These are phyloP conservation scores for Pleurotus cornucopiae DNA, from an alignment of 768 basidiomycete genomes.

Conservation along the genomic window DNA sequence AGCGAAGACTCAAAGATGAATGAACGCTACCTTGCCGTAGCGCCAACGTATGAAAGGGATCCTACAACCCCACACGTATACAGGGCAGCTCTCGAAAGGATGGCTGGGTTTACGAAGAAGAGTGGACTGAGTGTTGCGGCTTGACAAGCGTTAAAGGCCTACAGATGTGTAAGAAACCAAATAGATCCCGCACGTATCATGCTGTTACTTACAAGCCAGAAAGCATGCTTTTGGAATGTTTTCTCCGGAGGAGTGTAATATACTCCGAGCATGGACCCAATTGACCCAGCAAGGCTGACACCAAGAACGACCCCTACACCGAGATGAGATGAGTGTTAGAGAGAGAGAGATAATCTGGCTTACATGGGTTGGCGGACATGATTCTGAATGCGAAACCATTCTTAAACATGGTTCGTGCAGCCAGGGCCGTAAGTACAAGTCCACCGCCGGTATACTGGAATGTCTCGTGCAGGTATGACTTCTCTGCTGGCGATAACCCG, in stretches of 20 bases:
- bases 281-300: slow-evolving; percentile 71
- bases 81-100: slow-evolving; percentile 81
- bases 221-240: slow-evolving; percentile 69
- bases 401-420: slow-evolving; percentile 75
- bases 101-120: slow-evolving; percentile 84
- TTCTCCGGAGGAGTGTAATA: slow-evolving; percentile 78
- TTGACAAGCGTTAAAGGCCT: slow-evolving; percentile 86
- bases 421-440: slow-evolving; percentile 68
- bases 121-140: slow-evolving; percentile 82
- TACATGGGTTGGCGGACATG: slow-evolving; percentile 83
- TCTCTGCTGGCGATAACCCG: slow-evolving; percentile 56
- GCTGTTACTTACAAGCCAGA: slow-evolving; percentile 62
- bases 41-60: slow-evolving; percentile 81
- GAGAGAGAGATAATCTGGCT: slow-evolving; percentile 16
- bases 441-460: slow-evolving; percentile 86
- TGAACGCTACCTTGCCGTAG: slow-evolving; percentile 65
- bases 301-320: slow-evolving; percentile 73
- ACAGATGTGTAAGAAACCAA: background rate
- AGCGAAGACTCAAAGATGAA: background rate
- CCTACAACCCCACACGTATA: slow-evolving; percentile 89
- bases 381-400: slow-evolving; percentile 65
- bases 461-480: slow-evolving; percentile 65
- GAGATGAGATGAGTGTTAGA: background rate
- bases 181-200: background rate
- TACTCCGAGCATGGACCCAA: slow-evolving; percentile 83